Base-by-base conservation (phyloP, 1,139 yeast species). In the Saccharomyces uvarum region DNA sequence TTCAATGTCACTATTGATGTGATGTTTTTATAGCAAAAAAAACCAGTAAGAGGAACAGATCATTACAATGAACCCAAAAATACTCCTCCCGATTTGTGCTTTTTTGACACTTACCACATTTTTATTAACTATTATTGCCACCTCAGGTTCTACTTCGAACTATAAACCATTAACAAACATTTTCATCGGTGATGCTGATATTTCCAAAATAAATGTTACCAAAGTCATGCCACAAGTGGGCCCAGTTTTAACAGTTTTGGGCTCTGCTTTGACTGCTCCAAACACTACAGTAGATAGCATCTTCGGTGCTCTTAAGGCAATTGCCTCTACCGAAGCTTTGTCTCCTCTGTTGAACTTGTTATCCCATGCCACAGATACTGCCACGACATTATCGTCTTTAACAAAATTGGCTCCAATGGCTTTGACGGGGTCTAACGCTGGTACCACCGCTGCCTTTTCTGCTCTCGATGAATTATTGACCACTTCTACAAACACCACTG, bases 171-270 rank as follows among this genome's bases (percentile, higher is more conserved):
- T 68, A 29, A 67, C 62, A 8, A 61, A 66, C 48, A 59, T 69
- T 27, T 67, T 64, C 53, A 56, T 68, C 31, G 70, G 71, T 54
- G 63, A 66, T 47, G 70, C 71, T 33, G 65, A 65, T 51, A 65
- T 69, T 48, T 57, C 63, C 26, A 65, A 63, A 47, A 64, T 69
- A 51, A 68, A 68, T 49, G 70, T 68, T 29, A 63, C 70, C 28
- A 69, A 69, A 53, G 66, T 69, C 52, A 49, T 69, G 27, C 72
- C 72, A 32, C 56, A 61, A 47, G 55, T 67, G 9, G 60, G 59
- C 19, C 65, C 69, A 11, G 56, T 69, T 27, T 52, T 68, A 28
- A 56, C 62, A 3, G 58, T 69, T 13, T 51, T 69, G 16, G 68
- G 68, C 24, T 58, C 65, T 28, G 64, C 70, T 38, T 50, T 66